A percentile compares a stretch with the other conserved stretches of the same genome.
phyloP scores from a whole-genome alignment of 345 rosid genomes.

The Brassica nigra region DNA sequence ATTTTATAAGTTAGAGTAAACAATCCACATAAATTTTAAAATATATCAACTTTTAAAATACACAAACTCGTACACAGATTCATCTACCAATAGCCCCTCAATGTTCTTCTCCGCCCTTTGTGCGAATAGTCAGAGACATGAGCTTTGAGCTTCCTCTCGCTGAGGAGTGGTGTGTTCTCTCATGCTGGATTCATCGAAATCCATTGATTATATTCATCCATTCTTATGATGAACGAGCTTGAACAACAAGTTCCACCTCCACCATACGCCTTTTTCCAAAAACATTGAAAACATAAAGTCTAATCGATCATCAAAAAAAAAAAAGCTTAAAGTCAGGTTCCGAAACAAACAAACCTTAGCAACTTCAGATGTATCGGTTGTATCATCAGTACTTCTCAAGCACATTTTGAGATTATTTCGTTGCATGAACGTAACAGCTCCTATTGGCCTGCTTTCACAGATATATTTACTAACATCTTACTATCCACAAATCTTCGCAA shows the following conservation, averaged over 20 bases:
- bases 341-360: conserved; percentile 62
- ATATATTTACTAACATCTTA: not conserved
- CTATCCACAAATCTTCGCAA: not conserved
- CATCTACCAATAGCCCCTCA: not conserved
- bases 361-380: conserved; percentile 74
- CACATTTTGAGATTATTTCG: conserved; percentile 83
- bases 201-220: conserved; percentile 89
- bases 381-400: conserved; percentile 66
- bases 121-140: not conserved
- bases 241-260: conserved; percentile 76
- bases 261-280: conserved; percentile 72
- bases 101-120: not conserved
- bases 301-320: not conserved
- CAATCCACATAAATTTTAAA: too few species aligned
- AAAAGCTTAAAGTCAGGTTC: not conserved
- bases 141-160: not conserved
- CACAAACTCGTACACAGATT: too few species aligned
- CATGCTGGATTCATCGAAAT: conserved; percentile 38
- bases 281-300: not conserved
- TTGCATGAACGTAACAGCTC: conserved; percentile 76
- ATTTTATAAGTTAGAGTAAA: too few species aligned
- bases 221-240: conserved; percentile 85
- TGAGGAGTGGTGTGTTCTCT: not conserved
- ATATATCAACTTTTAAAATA: too few species aligned
- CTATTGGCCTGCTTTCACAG: conserved; percentile 65